Evolutionary conservation across 2,329 filamentous ascomycete genomes (phyloP), one percentile per base, ranked within the genome.

Genomic region (Talaromyces funiculosus): DNA sequence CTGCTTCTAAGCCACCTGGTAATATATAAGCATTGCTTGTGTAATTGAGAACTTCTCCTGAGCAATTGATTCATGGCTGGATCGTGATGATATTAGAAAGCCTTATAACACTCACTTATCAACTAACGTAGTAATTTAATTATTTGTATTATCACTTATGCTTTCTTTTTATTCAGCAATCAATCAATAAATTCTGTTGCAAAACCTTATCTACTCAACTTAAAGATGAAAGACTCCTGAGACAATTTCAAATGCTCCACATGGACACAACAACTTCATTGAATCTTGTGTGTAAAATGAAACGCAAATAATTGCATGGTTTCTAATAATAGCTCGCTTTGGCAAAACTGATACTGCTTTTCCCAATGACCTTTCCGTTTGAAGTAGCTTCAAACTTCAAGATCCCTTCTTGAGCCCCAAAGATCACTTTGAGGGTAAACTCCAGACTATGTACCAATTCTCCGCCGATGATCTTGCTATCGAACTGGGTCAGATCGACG

Each of bases 401-500:
- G 10, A 58, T 37, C 10, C 56, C 56, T 6, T 51, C 56, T 22
- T 53, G 31, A 16, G 43, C 43, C 18, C 56, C 56, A 20, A 58
- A 31, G 3, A 20, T 22, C 14, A 58, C 56, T 38, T 58, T 49
- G 0, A 58, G 8, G 3, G 43, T 8, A 20, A 14, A 58, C 2
- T 38, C 0, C 4, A 58, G 16, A 4, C 3, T 0, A 58, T 51
- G 40, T 14, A 40, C 33, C 7, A 0, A 4, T 29, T 20, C 3
- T 14, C 56, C 43, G 16, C 14, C 5, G 6, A 51, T 51, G 18
- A 35, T 22, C 20, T 47, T 58, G 33, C 14, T 51, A 4, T 8
- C 2, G 16, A 58, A 58, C 22, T 38, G 35, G 8, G 12, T 38
- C 14, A 58, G 22, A 6, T 51, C 56, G 8, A 49, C 42, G 5